Evolutionary conservation across 2,329 filamentous ascomycete genomes (phyloP), one percentile per base, ranked within the genome.

Genomic region (Polychaeton citri): DNA sequence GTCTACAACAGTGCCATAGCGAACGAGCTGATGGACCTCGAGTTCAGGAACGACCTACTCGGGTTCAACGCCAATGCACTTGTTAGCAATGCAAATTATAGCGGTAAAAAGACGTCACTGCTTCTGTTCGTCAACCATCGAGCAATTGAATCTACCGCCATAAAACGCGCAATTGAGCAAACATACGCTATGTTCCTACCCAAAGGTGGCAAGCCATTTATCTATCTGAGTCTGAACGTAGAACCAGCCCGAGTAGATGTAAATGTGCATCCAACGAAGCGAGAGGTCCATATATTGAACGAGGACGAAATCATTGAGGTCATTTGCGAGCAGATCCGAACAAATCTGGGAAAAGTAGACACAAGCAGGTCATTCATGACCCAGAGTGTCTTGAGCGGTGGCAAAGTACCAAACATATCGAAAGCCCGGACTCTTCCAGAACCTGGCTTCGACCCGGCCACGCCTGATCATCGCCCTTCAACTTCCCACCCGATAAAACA

Each of bases 41-140:
- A 74, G 15, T 69, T 77, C 1, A 69, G 75, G 2, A 85, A 92
- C 50, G 67, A 74, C 12, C 78, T 80, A 36, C 87, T 84, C 69
- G 86, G 85, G 0, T 95, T 94, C 66, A 81, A 73, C 45, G 81
- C 84, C 2, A 71, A 76, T 8, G 87, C 85, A 0, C 79, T 81
- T 58, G 78, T 81, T 19, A 95, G 84, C 34, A 96, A 90, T 58
- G 90, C 90, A 30, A 98, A 98, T 51, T 92, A 95, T 56, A 82
- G 81, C 54, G 79, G 86, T 44, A 98, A 96, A 59, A 81, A 83
- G 57, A 95, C 86, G 0, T 81, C 74, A 0, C 64, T 96, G 16
- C 64, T 98, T 3, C 68, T 98, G 0, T 98, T 98, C 63, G 96
- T 98, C 63, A 98, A 98, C 48, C 84, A 96, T 54, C 79, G 90